A percentile compares a stretch with the other conserved stretches of the same genome.
These are phyloP conservation scores for Lachnum nothofagi DNA, from an alignment of 2,329 filamentous ascomycete genomes.

Conservation along the genomic window DNA sequence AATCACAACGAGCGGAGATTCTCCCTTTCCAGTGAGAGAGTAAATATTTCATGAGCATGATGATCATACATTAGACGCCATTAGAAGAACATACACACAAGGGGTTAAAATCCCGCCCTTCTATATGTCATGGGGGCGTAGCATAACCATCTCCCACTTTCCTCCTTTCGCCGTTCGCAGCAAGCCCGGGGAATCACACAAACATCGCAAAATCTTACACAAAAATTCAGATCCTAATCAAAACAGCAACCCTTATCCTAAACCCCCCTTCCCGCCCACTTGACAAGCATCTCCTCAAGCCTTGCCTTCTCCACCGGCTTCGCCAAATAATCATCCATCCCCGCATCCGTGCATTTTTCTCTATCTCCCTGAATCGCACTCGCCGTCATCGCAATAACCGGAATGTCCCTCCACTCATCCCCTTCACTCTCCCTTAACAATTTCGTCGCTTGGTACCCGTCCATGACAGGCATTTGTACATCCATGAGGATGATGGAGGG, in stretches of 20 bases:
- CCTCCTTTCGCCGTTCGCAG: no score
- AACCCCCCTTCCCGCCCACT: conserved; percentile 20
- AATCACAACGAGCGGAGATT: no score
- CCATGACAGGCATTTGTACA: conserved; percentile 89
- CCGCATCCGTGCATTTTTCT: conserved; percentile 90
- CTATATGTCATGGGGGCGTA: no score
- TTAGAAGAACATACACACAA: no score
- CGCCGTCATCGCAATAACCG: conserved; percentile 98
- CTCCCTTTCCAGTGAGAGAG: no score
- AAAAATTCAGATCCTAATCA: not conserved
- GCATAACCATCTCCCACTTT: no score
- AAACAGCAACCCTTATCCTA: conserved; percentile 1
- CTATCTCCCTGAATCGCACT: conserved; percentile 90
- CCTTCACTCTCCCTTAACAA: conserved; percentile 72
- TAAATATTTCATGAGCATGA: no score
- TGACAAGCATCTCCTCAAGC: conserved; percentile 25
- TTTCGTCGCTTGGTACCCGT: conserved; percentile 87
- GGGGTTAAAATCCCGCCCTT: no score
- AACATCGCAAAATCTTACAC: not conserved
- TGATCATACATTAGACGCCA: no score
- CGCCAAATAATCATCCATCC: conserved; percentile 96
- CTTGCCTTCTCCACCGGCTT: conserved; percentile 64
- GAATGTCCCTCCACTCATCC: conserved; percentile 69
- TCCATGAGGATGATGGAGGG: conserved; percentile 91
- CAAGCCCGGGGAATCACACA: not conserved